Conservation (phyloP, 345 rosid genomes). For the Eucalyptus curtisii region DNA sequence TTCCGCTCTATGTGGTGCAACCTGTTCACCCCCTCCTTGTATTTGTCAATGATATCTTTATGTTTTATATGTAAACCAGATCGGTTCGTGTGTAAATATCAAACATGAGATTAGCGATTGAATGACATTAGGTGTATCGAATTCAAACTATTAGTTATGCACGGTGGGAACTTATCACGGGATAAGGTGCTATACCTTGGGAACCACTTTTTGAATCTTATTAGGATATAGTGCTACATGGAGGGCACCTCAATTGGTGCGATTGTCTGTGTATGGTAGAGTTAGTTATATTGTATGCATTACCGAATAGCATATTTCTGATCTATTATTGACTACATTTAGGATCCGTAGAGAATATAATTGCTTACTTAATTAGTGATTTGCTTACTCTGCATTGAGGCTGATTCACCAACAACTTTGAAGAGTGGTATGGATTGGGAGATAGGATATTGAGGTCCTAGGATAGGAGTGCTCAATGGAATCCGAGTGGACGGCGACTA, state of each 20-base stretch:
- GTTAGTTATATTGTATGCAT: too few relatives aligned
- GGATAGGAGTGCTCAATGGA: neutral
- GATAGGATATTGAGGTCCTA: neutral
- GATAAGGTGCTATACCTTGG: neutral
- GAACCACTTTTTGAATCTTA: neutral
- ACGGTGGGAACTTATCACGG: neutral
- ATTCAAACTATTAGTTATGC: neutral
- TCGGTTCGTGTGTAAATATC: neutral
- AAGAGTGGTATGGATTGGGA: too few relatives aligned
- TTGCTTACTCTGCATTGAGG: too few relatives aligned
- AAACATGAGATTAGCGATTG: neutral
- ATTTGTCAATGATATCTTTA: too few relatives aligned
- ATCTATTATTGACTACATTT: too few relatives aligned
- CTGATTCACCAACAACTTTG: neutral
- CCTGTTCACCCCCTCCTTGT: too few relatives aligned
- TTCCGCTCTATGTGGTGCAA: neutral
- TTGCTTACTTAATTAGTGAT: neutral
- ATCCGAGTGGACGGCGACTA: neutral
- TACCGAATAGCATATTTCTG: too few relatives aligned
- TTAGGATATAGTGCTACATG: neutral
- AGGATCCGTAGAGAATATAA: neutral
- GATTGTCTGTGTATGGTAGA: too few relatives aligned
- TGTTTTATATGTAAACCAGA: too few relatives aligned
- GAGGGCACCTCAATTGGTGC: too few relatives aligned
- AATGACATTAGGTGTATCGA: neutral